Conservation (phyloP, 768 basidiomycete species). For the Tricholoma terreum region DNA sequence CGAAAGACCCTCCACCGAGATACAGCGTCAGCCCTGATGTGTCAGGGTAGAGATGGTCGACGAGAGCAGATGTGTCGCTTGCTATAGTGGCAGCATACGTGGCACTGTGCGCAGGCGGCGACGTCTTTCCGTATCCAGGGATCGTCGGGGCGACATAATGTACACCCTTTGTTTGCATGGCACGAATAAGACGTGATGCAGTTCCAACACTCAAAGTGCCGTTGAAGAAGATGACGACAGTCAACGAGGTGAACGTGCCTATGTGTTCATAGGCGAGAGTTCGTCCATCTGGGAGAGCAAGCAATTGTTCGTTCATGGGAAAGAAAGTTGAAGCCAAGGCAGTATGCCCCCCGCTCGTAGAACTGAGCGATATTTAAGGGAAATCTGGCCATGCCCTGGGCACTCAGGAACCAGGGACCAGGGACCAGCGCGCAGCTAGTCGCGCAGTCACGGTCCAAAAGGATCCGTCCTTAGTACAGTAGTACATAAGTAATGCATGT, state of each 20-base stretch:
- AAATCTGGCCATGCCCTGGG: too few relatives aligned
- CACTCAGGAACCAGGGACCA: too few relatives aligned
- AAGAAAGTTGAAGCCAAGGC: too few relatives aligned
- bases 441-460: too few relatives aligned
- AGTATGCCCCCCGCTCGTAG: too few relatives aligned
- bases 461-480: too few relatives aligned
- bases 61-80: constrained; percentile 35
- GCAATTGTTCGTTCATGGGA: constrained; percentile 14
- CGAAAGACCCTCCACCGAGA: constrained; percentile 47
- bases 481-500: too few relatives aligned
- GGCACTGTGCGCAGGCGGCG: constrained; percentile 26
- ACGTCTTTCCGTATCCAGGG: constrained; percentile 47
- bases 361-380: too few relatives aligned
- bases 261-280: constrained; percentile 37
- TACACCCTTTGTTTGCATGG: constrained; percentile 24
- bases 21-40: constrained; percentile 34
- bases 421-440: too few relatives aligned
- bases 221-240: constrained; percentile 40
- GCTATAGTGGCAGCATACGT: constrained; percentile 34
- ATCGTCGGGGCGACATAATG: constrained; percentile 40
- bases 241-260: constrained; percentile 33
- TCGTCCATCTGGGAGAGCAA: constrained; percentile 25
- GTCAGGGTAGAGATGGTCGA: constrained; percentile 39
- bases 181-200: constrained; percentile 16
- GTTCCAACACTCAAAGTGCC: constrained; percentile 38